Evolutionary conservation across 805 yeast genomes (phyloP), one percentile per base, ranked within the genome.

Genomic region (Cyberlindnera euphorbiiphila): DNA sequence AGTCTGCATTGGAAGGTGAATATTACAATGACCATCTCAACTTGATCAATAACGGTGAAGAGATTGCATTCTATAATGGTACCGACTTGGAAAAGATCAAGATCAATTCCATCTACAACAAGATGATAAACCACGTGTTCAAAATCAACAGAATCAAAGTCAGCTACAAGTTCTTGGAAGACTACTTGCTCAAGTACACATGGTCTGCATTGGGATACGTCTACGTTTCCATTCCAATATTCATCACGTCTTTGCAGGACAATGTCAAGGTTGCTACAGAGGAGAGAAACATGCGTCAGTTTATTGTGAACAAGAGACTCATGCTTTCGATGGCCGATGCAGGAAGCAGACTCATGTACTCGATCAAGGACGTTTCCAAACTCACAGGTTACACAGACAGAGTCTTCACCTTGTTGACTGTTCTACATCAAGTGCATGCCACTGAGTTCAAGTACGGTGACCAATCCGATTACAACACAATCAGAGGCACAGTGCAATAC

Each of bases 171-270:
- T 68, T 85, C 44, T 60, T 84, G 42, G 96, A 89, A 64, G 94
- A 87, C 56, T 86, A 87, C 54, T 76, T 88, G 32, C 72, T 89
- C 59, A 89, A 88, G 62, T 87, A 85, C 56, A 78, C 91, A 10
- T 89, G 97, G 97, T 87, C 96, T 4, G 96, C 94, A 0, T 73
- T 89, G 63, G 96, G 97, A n/a, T 88, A 87, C 57, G 61, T 88
- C 16, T 88, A 86, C 64, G 85, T 96, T 0, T 83, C 95, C 1
- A 72, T 89, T 45, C 98, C 98, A 3, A 89, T 89, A 13, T 76
- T 88, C 36, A 59, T 86, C 40, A 81, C 80, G 14, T 59, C 69
- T 4, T 47, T 71, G 43, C 57, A 56, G 13, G 51, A 43, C 19
- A 42, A 40, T 22, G 43, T 46, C 10, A 49, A 49, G 36, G 39